Evolutionary conservation across 768 basidiomycete species (phyloP), one percentile per base, ranked within the genome.

Genomic region (Tephrocybe sp.): DNA sequence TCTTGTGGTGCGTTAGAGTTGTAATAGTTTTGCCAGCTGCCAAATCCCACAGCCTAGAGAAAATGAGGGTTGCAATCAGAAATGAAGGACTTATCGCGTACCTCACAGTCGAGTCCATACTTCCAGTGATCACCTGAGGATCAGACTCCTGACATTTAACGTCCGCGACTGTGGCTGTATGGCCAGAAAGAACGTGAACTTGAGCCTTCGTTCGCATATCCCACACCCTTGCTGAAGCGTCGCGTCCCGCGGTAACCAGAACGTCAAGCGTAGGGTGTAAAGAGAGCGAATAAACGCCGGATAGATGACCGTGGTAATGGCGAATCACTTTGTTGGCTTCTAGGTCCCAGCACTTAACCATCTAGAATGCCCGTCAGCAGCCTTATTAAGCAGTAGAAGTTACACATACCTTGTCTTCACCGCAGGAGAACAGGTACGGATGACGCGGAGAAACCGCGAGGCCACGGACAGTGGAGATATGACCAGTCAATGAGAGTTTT

Each of bases 281-380:
- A 17, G 87, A 83, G 48, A 98, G 77, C 0, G 93, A 77, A 62
- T 98, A 98, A n/a, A 99, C 95, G 39, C 97, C 97, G 0, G 95
- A 98, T 17, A 97, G 80, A 67, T 99, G 97, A 1, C 97, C 97
- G 65, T 99, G 97, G 64, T 99, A 98, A 69, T 98, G 94, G 16
- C 97, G 83, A 49, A 99, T 99, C 53, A 98, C 96, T 69, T 98
- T 99, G 77, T 99, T 99, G 22, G 90, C 88, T 68, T 99, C 97
- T 44, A 99, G 72, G 62, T 99, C 97, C 97, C 97, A 98, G 61
- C 97, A 98, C 73, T 98, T 98, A 32, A 99, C 97, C 97, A 98
- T 98, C 93, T 97, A 36, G 10, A 31, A 20, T 20, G 26, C 10
- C 20, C 36, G 20, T 51, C 13, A 49, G 48, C 40, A 35, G n/a